A percentile compares a stretch with the other conserved stretches of the same genome.
Evolutionary conservation across 306 rosid species (phyloP).

Genomic region (Sicyos baderoa): DNA sequence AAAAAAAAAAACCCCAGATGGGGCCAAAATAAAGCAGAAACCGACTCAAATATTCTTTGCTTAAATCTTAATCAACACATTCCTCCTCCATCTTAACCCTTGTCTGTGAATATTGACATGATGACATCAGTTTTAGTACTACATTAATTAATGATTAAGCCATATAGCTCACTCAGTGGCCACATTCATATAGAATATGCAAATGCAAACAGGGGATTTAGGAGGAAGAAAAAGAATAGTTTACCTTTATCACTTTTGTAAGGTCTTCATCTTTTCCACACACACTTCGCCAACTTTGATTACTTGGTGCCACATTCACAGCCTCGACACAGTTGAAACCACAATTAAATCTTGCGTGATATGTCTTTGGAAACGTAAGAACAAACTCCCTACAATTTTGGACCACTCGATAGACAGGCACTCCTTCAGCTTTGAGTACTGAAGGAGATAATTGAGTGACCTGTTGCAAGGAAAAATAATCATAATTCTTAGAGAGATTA

Average conservation of each 20-base stretch:
- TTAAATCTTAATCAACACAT: no score
- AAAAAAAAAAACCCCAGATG: no score
- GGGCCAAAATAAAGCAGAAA: no score
- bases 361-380: conserved; percentile 95
- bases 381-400: conserved; percentile 85
- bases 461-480: conserved; percentile 37
- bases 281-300: conserved; percentile 43
- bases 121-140: not conserved
- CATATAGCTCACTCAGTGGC: not conserved
- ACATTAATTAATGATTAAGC: not conserved
- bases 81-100: conserved; percentile 68
- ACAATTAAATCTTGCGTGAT: conserved; percentile 88
- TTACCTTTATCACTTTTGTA: conserved; percentile 67
- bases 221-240: not conserved
- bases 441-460: conserved; percentile 96
- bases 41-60: no score
- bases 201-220: conserved; percentile 10
- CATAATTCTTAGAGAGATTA: not conserved
- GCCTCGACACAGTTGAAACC: conserved; percentile 99
- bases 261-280: conserved; percentile 84
- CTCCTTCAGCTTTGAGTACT: conserved; percentile 80
- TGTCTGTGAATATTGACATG: conserved; percentile 36
- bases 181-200: not conserved
- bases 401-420: conserved; percentile 66
- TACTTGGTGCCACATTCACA: conserved; percentile 78